phyloP scores from a whole-genome alignment of 352 stramenopile genomes.

The Aphanomyces cochlioides region DNA sequence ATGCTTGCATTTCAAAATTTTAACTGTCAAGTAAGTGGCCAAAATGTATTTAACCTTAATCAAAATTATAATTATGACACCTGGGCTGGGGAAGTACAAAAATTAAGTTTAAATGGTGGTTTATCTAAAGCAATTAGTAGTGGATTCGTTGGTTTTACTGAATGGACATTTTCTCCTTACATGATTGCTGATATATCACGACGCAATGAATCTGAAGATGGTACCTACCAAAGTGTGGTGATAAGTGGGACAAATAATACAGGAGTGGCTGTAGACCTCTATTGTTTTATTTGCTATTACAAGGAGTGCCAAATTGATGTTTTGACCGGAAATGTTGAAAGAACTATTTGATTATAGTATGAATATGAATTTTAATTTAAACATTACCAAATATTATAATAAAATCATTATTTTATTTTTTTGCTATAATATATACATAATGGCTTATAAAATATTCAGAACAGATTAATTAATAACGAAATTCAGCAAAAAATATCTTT shows the following conservation, averaged over 20 bases:
- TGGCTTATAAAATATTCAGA: no score
- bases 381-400: not conserved
- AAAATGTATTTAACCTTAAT: slow-evolving; percentile 1
- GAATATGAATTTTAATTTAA: not conserved
- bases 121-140: not conserved
- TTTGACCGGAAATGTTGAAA: not conserved
- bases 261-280: not conserved
- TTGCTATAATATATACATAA: slow-evolving; percentile 6
- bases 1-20: slow-evolving; percentile 6
- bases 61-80: slow-evolving; percentile 7
- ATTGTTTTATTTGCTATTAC: not conserved
- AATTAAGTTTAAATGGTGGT: slow-evolving; percentile 6
- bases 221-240: not conserved
- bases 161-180: not conserved
- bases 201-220: slow-evolving; percentile 1
- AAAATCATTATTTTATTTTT: slow-evolving; percentile 9
- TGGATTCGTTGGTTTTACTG: not conserved
- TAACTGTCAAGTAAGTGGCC: not conserved
- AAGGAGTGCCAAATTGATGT: not conserved
- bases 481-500: not conserved
- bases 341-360: not conserved
- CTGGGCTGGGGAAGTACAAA: not conserved
- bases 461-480: not conserved
- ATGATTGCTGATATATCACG: slow-evolving; percentile 2
- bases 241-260: not conserved